Base-by-base conservation (phyloP, 371 early-diverging fungal genomes). In the Rhizopus arrhizus region DNA sequence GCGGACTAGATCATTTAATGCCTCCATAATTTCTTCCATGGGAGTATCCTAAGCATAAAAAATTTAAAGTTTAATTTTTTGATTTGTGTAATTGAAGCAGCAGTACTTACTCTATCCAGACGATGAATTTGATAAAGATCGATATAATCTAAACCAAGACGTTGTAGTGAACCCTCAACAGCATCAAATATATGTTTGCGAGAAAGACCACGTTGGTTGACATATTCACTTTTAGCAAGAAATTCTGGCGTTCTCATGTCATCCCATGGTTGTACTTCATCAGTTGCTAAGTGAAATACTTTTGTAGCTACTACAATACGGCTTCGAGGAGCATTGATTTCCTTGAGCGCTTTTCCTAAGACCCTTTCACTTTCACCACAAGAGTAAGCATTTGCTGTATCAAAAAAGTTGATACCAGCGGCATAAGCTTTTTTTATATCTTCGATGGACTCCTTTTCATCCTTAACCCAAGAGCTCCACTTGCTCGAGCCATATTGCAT, bases 101-200 rank as follows among this genome's bases (percentile, higher is more conserved):
- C 22, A 22, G 22, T 22, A 22, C 68, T 59, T 59, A 68, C 74
- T 41, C 16, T 52, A 38, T 74, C 76, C 10, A 67, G 54, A 16
- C 77, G 70, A 53, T 81, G 75, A 54, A 89, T 81, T 41, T 86
- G 77, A 58, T 85, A 86, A 47, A 90, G 70, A 61, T 89, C 88
- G 32, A 89, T 69, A 58, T 89, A 88, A 33, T 86, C 86, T 7
- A 75, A 38, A 35, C 65, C 73, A 35, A 84, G 60, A 12, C 86
- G 70, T 46, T 73, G 42, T 10, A 86, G 63, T 13, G 78, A 77
- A 11, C 65, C 82, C 9, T 84, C 82, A 0, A 82, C 73, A 31
- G 80, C 69, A 56, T 81, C 82, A 53, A 84, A 74, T 32, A 84
- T 75, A 57, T 81, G 79, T 59, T 84, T 83, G 35, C 84, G 73